Percentiles rank a stretch among this genome's conserved stretches.
Evolutionary conservation across 352 stramenopile species (phyloP).

Genomic region (Blastocystis sp.): DNA sequence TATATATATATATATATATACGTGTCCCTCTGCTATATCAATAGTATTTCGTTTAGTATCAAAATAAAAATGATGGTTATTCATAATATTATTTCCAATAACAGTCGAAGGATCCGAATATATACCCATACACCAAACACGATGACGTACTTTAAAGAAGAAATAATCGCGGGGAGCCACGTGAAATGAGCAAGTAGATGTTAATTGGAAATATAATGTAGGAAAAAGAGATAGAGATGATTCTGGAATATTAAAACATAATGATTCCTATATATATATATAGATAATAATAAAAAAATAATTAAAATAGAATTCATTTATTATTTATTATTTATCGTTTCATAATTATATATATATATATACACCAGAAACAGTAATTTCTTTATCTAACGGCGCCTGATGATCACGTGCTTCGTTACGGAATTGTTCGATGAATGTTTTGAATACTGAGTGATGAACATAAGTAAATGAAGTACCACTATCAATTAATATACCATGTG

Average conservation of each 20-base stretch:
- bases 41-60: too few species aligned
- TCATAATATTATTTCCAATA: slow-evolving; percentile 26
- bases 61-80: slow-evolving; percentile 10
- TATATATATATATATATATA: too few species aligned
- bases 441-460: neutral
- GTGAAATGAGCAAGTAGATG: neutral
- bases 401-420: too few species aligned
- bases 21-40: too few species aligned
- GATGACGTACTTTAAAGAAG: neutral
- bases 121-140: slow-evolving; percentile 14
- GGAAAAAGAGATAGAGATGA: slow-evolving; percentile 17
- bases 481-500: slow-evolving; percentile 17
- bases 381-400: too few species aligned
- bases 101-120: slow-evolving; percentile 20
- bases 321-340: too few species aligned
- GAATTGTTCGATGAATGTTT: neutral
- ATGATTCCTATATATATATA: too few species aligned
- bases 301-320: too few species aligned
- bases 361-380: too few species aligned
- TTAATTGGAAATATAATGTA: neutral
- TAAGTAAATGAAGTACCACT: slow-evolving; percentile 24
- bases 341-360: too few species aligned
- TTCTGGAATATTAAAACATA: too few species aligned
- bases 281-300: too few species aligned
- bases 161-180: neutral